These are phyloP conservation scores for Trichoderma harzianum DNA, from an alignment of 2,329 filamentous ascomycete species.

Conservation along the genomic window DNA sequence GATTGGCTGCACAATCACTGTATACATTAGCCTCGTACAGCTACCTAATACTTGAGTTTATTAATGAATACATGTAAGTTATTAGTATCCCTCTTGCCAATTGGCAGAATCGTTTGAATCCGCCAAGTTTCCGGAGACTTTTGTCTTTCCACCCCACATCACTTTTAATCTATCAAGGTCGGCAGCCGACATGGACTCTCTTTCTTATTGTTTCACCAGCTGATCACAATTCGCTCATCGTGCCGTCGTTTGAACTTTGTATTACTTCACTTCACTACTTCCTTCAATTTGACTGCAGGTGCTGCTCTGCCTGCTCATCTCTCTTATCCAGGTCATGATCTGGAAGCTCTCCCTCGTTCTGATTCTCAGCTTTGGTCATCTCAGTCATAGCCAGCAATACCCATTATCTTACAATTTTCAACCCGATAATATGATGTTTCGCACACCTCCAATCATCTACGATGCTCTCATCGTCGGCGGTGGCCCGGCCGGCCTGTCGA, in stretches of 20 bases:
- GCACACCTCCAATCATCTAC: conserved; percentile 12
- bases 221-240: background rate
- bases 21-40: background rate
- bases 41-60: too few relatives aligned
- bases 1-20: background rate
- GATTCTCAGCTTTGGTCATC: background rate
- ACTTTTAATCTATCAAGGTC: background rate
- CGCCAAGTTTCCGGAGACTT: conserved; percentile 9
- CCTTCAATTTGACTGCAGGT: background rate
- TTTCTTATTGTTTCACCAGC: background rate
- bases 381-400: background rate
- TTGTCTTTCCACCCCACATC: background rate
- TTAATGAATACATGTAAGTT: too few relatives aligned
- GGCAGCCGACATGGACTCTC: background rate
- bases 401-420: background rate
- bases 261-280: background rate
- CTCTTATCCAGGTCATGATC: background rate
- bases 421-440: background rate
- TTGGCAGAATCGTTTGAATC: background rate
- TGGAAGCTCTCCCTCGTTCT: background rate
- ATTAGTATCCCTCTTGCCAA: background rate
- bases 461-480: conserved; percentile 49
- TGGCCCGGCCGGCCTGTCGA: conserved; percentile 49
- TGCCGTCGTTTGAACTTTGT: background rate
- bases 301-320: background rate